phyloP scores from a whole-genome alignment of 805 yeast species.

The Saccharomycopsis amapae region DNA sequence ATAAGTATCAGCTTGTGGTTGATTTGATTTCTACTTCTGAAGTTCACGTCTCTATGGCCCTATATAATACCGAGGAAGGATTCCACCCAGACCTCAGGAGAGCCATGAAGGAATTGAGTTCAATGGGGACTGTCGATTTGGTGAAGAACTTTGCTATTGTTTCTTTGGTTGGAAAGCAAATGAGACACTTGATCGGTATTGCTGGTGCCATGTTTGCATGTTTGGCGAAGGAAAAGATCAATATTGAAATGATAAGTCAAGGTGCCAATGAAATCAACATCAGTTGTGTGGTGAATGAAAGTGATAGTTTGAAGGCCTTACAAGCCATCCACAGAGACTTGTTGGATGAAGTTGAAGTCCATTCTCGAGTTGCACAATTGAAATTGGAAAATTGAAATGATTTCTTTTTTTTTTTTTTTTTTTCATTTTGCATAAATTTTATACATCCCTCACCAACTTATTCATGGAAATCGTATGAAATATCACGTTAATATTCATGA shows the following conservation, averaged over 20 bases:
- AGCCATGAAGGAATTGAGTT: constrained; percentile 72
- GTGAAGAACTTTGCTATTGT: constrained; percentile 85
- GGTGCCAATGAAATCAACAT: constrained; percentile 98
- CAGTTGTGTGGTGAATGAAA: constrained; percentile 84
- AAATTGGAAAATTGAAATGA: neutral
- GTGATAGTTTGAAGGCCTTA: constrained; percentile 78
- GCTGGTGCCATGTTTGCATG: constrained; percentile 97
- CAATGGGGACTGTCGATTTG: constrained; percentile 83
- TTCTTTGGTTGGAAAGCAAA: constrained; percentile 91
- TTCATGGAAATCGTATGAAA: no score
- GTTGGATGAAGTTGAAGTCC: neutral
- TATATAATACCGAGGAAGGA: constrained; percentile 69
- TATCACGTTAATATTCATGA: no score
- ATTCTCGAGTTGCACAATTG: neutral
- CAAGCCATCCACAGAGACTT: constrained; percentile 56
- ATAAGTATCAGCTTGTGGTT: constrained; percentile 77
- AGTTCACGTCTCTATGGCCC: constrained; percentile 97
- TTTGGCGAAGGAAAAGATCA: constrained; percentile 82
- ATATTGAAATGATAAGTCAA: constrained; percentile 96
- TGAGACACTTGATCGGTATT: constrained; percentile 94
- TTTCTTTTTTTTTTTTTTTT: no score
- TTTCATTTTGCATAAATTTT: neutral
- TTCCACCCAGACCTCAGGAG: constrained; percentile 45
- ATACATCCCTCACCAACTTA: no score
- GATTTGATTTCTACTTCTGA: constrained; percentile 96